Evolutionary conservation across 768 basidiomycete genomes (phyloP).

Genomic region (Saitozyma podzolica): DNA sequence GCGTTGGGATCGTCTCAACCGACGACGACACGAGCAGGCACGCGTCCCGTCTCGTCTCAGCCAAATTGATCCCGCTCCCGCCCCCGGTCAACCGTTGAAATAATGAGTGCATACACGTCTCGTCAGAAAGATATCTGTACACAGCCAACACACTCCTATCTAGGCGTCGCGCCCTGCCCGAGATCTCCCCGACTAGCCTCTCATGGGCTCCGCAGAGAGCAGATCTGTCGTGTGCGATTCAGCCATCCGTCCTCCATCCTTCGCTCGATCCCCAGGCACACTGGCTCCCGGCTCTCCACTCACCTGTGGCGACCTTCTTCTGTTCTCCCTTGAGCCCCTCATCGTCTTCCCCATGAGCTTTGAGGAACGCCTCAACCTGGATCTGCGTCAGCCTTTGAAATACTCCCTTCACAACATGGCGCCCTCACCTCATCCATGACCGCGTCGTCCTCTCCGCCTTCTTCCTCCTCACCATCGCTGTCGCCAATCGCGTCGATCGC

Average conservation of each 20-base stretch:
- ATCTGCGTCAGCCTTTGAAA: neutral
- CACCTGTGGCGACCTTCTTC: slow-evolving; percentile 51
- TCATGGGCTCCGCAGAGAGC: slow-evolving; percentile 13
- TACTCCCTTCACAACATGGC: slow-evolving; percentile 5
- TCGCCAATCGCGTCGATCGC: slow-evolving; percentile 94
- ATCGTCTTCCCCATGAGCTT: slow-evolving; percentile 68
- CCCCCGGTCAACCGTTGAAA: no score
- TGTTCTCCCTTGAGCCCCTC: slow-evolving; percentile 52
- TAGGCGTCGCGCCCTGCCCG: no score
- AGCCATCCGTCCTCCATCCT: neutral
- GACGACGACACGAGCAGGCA: no score
- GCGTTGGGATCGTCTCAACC: no score
- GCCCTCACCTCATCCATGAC: slow-evolving; percentile 81
- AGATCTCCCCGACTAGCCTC: neutral
- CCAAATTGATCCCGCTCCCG: no score
- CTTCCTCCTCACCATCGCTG: slow-evolving; percentile 69
- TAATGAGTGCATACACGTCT: no score
- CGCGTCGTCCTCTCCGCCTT: slow-evolving; percentile 63
- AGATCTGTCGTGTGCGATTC: slow-evolving; percentile 3
- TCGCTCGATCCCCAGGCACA: neutral
- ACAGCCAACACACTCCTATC: no score
- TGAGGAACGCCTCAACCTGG: slow-evolving; percentile 88
- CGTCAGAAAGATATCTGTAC: no score
- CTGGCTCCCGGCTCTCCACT: slow-evolving; percentile 10
- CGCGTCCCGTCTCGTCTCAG: no score